Base-by-base conservation (phyloP, 805 yeast genomes). In the Ogataea wickerhamii region DNA sequence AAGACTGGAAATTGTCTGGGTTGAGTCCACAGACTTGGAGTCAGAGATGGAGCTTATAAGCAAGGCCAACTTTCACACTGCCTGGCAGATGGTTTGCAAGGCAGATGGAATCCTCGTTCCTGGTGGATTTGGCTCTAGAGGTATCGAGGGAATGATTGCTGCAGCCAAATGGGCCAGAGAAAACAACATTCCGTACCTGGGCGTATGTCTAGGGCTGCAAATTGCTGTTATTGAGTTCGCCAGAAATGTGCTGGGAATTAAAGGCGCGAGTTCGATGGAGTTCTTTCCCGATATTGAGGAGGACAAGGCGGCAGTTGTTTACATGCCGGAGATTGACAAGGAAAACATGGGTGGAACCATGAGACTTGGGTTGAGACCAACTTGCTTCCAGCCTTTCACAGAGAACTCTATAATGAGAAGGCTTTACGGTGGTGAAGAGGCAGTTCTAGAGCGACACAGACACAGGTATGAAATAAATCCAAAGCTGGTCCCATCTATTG, bases 151-250 rank as follows among this genome's bases (percentile, higher is more conserved):
- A 54, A 93, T 93, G 99, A 73, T 93, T 60, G 70, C 86, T 26
- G 98, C 98, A 43, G 95, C 97, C 38, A 83, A 86, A 64, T 93
- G 94, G 83, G 98, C 98, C n/a, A 82, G 99, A 69, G 95, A 84
- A 64, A 87, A 87, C 69, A 76, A 82, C 56, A 76, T 87, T 42
- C 99, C 99, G 35, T 93, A 82, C 66, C 73, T 93, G 57, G 99
- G 99, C 63, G 94, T 93, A 46, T 93, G 99, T 68, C 76, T 93
- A 41, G 99, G 99, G 45, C 78, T 93, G 69, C 99, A 93, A 71
- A 78, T 93, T 57, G 98, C 98, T 4, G 95, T 89, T 28, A 88
- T 93, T 56, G 98, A 93, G 63, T 88, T 80, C 61, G 87, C 81
- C 36, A 80, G 98, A 66, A 74, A 79, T 58, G 84, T 85, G 22